Evolutionary conservation across 2,329 filamentous ascomycete species (phyloP), one percentile per base, ranked within the genome.

Genomic region (Fusarium concolor): DNA sequence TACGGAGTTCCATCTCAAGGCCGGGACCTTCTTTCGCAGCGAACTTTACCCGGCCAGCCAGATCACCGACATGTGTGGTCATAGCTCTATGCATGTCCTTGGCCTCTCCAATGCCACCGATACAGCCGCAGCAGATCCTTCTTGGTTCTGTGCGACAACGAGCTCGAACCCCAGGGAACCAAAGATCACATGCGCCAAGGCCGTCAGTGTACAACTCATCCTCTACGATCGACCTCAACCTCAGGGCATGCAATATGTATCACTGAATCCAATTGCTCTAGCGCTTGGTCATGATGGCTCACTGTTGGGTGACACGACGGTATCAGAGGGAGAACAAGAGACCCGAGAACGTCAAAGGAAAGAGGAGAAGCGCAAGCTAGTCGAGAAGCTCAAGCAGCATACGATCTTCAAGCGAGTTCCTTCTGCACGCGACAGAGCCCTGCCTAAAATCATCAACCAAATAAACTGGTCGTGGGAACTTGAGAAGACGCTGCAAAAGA

Each of bases 381-480:
- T 96, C 6, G 89, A 97, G 70, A 98, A 98, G 79, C 82, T 98
- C 47, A 93, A 91, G 75, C 85, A 93, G 67, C 96, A 99, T 78
- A 95, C 92, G 3, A 93, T 99, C 6, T 83, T 92, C 54, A 89
- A 89, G 69, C 92, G 92, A 75, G 82, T 87, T 4, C 88, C 90
- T 4, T 96, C 95, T 2, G 87, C 90, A 62, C 95, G 97, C 74
- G 96, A 99, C 77, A 86, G 89, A 65, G 91, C 92, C 2, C 83
- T 99, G 29, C 86, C 90, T 6, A 89, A 88, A 57, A 94, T 98
- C 60, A 87, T 97, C 70, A 93, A 94, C 72, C 95, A 98, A 80
- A 91, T 98, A 77, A 99, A 99, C 75, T 99, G 96, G 85, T 93
- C 94, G 0, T 94, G 90, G 82, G 96, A 99, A 78, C 85, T 99